Conservation (phyloP, 352 stramenopile genomes). For the Globisporangium paroecandrum region DNA sequence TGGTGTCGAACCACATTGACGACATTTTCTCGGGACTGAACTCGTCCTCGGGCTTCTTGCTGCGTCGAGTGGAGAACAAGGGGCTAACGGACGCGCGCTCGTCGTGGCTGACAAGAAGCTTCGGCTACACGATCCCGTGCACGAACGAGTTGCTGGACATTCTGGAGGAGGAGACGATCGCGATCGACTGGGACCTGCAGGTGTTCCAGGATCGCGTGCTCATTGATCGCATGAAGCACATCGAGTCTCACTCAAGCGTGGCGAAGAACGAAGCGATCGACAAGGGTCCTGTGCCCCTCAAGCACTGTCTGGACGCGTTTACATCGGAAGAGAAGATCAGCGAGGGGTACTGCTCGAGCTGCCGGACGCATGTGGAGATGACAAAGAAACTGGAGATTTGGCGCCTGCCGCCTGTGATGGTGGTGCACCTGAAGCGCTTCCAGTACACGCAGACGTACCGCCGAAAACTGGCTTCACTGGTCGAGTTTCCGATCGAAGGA, state of each 20-base stretch:
- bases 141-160: slow-evolving; percentile 70
- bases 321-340: slow-evolving; percentile 86
- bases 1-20: slow-evolving; percentile 75
- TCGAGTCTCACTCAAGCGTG: slow-evolving; percentile 78
- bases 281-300: slow-evolving; percentile 82
- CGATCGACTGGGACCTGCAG: slow-evolving; percentile 83
- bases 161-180: slow-evolving; percentile 83
- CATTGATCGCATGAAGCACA: slow-evolving; percentile 84
- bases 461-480: slow-evolving; percentile 85
- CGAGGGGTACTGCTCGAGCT: slow-evolving; percentile 96
- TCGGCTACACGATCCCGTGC: slow-evolving; percentile 80
- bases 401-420: slow-evolving; percentile 95
- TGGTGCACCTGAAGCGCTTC: slow-evolving; percentile 99
- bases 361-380: slow-evolving; percentile 93
- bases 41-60: slow-evolving; percentile 66
- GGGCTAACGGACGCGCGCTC: slow-evolving; percentile 77
- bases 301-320: slow-evolving; percentile 81
- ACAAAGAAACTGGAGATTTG: slow-evolving; percentile 99
- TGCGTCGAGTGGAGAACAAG: slow-evolving; percentile 83
- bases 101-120: slow-evolving; percentile 75
- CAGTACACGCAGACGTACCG: slow-evolving; percentile 94
- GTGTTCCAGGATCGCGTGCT: slow-evolving; percentile 81
- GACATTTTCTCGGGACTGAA: slow-evolving; percentile 76
- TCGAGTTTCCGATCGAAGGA: slow-evolving; percentile 95
- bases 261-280: slow-evolving; percentile 85